phyloP scores from a whole-genome alignment of 1,284 basidiomycete genomes.

The Microbotryomycetes sp. region DNA sequence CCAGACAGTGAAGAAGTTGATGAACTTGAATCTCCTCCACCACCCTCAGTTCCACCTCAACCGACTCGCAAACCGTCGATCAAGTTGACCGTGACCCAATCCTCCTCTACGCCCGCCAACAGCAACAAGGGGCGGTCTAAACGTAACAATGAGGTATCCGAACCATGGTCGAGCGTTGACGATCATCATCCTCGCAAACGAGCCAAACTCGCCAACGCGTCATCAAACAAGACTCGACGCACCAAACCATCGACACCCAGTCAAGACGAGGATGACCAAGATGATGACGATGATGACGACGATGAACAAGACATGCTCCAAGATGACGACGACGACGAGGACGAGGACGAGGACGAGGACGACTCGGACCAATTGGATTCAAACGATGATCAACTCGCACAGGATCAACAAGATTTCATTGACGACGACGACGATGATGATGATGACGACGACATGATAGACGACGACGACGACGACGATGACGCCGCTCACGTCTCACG shows the following conservation, averaged over 20 bases:
- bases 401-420: neutral
- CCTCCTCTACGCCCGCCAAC: neutral
- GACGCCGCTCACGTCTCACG: neutral
- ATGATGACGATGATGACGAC: constrained; percentile 1
- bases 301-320: neutral
- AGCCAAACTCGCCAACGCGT: neutral
- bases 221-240: neutral
- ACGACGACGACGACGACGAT: neutral
- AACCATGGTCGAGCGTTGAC: neutral
- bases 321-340: constrained; percentile 9
- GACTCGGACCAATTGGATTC: neutral
- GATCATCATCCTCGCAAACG: constrained; percentile 1
- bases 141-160: neutral
- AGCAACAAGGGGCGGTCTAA: neutral
- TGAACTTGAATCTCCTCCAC: constrained; percentile 9
- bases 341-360: constrained; percentile 5
- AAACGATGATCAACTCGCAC: constrained; percentile 1
- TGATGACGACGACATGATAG: neutral
- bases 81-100: constrained; percentile 4
- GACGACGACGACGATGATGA: neutral
- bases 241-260: neutral
- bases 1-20: constrained; percentile 19
- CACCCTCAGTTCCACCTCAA: neutral
- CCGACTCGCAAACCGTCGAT: neutral
- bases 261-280: constrained; percentile 5